Evolutionary conservation across 2,329 filamentous ascomycete species (phyloP), one percentile per base, ranked within the genome.

Genomic region (Aspergillus nomiae): DNA sequence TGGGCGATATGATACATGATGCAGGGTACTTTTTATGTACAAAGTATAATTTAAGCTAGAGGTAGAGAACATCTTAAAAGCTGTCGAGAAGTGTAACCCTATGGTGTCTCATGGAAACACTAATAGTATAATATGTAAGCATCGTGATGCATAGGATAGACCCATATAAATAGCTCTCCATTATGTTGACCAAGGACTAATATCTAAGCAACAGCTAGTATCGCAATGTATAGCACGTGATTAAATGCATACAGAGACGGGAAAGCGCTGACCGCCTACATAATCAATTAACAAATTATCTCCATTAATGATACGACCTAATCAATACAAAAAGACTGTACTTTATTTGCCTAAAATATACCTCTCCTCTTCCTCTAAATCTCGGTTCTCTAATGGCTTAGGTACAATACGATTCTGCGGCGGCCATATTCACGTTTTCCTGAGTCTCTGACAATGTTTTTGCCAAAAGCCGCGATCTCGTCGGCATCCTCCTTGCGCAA

Each of bases 381-480:
- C 28, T 8, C 19, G 2, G 9, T 10, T 10, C n/a, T 6, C 16
- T n/a, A 24, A 51, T 50, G 46, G 28, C 19, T 51, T 32, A 32
- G 21, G 34, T 24, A 21, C 26, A n/a, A 30, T 9, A 32, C 8
- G 11, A n/a, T 34, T n/a, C 21, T 8, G 2, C 19, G 9, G 14
- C 16, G 48, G 30, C 28, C 19, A 51, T 32, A 32, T 53, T 41
- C n/a, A 28, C 16, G 28, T 36, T 26, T 26, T 16, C 19, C 28
- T 34, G 38, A 46, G 24, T 34, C 11, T 51, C 14, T 38, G 57
- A 75, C 65, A 62, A 80, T 80, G 78, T 80, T 80, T 66, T 74
- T 77, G 46, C 76, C 75, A 51, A 78, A 74, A 69, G 67, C 72
- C 38, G 60, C 69, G 30, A 61, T 65, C 36, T 68, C 73, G 65